Conservation (phyloP, 73 alveolate genomes). For the Breviolum minutum region DNA sequence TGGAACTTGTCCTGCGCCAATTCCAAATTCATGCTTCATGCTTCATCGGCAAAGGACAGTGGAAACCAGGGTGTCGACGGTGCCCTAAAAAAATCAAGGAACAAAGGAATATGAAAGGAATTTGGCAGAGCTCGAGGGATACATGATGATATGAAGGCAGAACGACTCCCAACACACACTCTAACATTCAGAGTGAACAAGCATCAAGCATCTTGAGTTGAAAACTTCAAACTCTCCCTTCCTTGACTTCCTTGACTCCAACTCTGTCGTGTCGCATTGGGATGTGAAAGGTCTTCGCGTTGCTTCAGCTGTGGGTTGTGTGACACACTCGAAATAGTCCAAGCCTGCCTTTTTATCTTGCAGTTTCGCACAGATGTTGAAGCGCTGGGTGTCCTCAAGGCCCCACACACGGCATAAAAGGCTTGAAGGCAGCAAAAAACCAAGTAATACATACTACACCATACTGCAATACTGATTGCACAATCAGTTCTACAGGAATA, state of each 20-base stretch:
- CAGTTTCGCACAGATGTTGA: constrained; percentile 61
- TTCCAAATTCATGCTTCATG: background rate
- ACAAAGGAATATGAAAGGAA: background rate
- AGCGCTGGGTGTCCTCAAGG: constrained; percentile 39
- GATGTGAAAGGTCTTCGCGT: constrained; percentile 46
- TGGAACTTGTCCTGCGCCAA: background rate
- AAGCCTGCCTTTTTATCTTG: constrained; percentile 35
- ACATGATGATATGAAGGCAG: too few species aligned
- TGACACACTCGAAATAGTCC: constrained; percentile 67
- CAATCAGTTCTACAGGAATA: background rate
- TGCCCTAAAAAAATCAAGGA: background rate
- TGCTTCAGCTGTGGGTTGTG: constrained; percentile 27
- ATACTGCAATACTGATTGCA: background rate
- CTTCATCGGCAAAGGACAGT: background rate
- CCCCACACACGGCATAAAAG: background rate
- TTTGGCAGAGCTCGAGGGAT: too few species aligned
- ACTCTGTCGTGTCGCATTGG: background rate
- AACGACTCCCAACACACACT: too few species aligned
- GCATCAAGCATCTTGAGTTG: background rate
- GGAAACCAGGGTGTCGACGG: background rate
- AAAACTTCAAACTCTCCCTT: background rate
- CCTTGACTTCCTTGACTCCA: background rate
- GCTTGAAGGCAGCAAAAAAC: background rate
- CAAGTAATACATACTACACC: too few species aligned
- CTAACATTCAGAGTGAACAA: too few species aligned